Base-by-base conservation (phyloP, 495 filamentous ascomycete species). In the Hypoxylon lienhwacheense region DNA sequence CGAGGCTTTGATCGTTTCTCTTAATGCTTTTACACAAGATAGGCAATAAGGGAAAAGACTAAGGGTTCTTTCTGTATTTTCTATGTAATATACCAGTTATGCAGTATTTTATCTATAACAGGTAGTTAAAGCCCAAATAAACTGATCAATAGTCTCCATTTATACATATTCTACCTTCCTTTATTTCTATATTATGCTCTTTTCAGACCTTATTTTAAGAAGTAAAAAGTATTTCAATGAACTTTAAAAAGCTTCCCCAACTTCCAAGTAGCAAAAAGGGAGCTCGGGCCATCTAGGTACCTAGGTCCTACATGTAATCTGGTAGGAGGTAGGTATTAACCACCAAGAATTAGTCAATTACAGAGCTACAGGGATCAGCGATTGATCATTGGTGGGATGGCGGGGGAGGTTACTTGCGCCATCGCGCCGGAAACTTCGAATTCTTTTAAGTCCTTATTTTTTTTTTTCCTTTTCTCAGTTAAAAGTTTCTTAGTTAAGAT, bases 311-410 rank as follows among this genome's bases (percentile, higher is more conserved):
- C n/a, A n/a, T n/a, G n/a, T n/a, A n/a, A n/a, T n/a, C n/a, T n/a
- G n/a, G n/a, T n/a, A n/a, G n/a, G n/a, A n/a, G n/a, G n/a, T n/a
- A n/a, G n/a, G n/a, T n/a, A 31, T 31, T 7, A 31, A 8, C 29
- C 11, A 12, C 19, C 19, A 19, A 19, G 24, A 11, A 21, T 16
- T 17, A 31, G 1, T 7, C 19, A 39, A 14, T 19, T 29, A 15
- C 47, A 42, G 28, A 45, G 56, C 45, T 53, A 28, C 56, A 53
- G 44, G 56, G 44, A 45, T 43, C 22, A 28, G 42, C 46, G 7
- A 20, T 34, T 24, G 7, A 20, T 17, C 11, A 25, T 42, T 45
- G 41, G 44, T 21, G 44, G 31, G 33, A 4, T 39, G 15, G 41
- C 34, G 37, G 54, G 53, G 43, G 24, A 34, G 10, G 26, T 20